A percentile compares a stretch with the other conserved stretches of the same genome.
Evolutionary conservation across 1,139 yeast species (phyloP).

Genomic region (Pichia sp.): DNA sequence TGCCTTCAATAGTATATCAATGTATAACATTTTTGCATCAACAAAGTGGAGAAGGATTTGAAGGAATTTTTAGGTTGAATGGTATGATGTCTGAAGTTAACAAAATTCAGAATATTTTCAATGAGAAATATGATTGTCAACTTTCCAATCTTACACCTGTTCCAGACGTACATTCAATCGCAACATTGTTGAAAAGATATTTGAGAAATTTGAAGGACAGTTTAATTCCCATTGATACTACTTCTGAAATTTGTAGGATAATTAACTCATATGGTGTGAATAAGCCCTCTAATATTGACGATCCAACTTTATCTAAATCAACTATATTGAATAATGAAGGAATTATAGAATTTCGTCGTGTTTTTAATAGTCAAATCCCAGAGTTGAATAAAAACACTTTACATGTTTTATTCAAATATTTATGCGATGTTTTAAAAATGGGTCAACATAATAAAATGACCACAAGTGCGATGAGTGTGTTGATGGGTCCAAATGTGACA

Average conservation of each 20-base stretch:
- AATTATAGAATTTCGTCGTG: slow-evolving; percentile 15
- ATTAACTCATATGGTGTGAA: slow-evolving; percentile 15
- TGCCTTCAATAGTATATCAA: slow-evolving; percentile 75
- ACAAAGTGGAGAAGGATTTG: slow-evolving; percentile 72
- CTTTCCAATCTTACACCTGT: slow-evolving; percentile 29
- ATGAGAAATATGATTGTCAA: slow-evolving; percentile 57
- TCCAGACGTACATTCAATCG: slow-evolving; percentile 31
- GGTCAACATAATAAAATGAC: slow-evolving; percentile 76
- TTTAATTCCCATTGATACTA: slow-evolving; percentile 24
- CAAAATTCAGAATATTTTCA: slow-evolving; percentile 60
- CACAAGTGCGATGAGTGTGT: slow-evolving; percentile 28
- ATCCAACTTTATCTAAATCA: background rate
- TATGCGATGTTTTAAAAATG: slow-evolving; percentile 58
- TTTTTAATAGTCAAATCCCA: slow-evolving; percentile 28
- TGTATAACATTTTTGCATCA: slow-evolving; percentile 64
- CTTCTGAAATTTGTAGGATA: slow-evolving; percentile 22
- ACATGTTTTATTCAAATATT: slow-evolving; percentile 57
- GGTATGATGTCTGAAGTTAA: slow-evolving; percentile 82
- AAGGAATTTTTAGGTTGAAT: slow-evolving; percentile 84
- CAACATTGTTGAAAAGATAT: slow-evolving; percentile 29
- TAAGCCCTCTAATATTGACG: slow-evolving; percentile 9
- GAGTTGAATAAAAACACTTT: slow-evolving; percentile 52
- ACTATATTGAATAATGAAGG: slow-evolving; percentile 2
- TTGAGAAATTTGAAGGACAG: slow-evolving; percentile 26
- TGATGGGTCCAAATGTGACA: slow-evolving; percentile 30